Evolutionary conservation across 2,329 filamentous ascomycete genomes (phyloP), one percentile per base, ranked within the genome.

Genomic region (Xylariaceae sp.): DNA sequence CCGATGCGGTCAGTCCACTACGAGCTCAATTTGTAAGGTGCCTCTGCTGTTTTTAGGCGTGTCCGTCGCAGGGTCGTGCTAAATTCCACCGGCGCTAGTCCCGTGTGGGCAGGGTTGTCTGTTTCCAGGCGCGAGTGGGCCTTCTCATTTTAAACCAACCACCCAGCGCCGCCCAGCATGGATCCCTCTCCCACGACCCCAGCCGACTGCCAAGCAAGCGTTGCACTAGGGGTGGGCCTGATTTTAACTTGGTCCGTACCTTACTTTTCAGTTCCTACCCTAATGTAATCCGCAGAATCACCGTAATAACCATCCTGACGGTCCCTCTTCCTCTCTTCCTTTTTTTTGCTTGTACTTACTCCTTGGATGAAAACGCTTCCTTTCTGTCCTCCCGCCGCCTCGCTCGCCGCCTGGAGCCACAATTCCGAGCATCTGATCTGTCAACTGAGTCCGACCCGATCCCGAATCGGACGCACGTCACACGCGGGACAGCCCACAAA

Each of bases 181-280:
- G n/a, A 42, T 39, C 23, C 8, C 34, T 45, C 53, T 34, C 55
- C 11, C 42, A 48, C 11, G 52, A 51, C 55, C 55, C 59, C 44
- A 62, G 62, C 47, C 60, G 60, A 58, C 55, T 55, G 60, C 60
- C 62, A 30, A 23, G 55, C 53, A 52, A 51, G 44, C 49, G 59
- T 60, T 34, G 51, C 57, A 59, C 56, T 59, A 55, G 42, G 47
- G 51, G 55, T 55, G 62, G 62, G 55, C 54, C 57, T 52, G 58
- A 60, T 64, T 49, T 62, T n/a, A 35, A 60, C 55, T 62, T 49
- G 53, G 39, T 50, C 56, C 56, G 59, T 63, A 63, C 62, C 59
- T 59, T 48, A 11, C 56, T 51, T 44, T 42, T 13, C 37, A 10
- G 37, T 42, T 42, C 37, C 37, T 42, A 42, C 37, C 8, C 37